Evolutionary conservation across 768 basidiomycete species (phyloP), one percentile per base, ranked within the genome.

Genomic region (Daedalea quercina): DNA sequence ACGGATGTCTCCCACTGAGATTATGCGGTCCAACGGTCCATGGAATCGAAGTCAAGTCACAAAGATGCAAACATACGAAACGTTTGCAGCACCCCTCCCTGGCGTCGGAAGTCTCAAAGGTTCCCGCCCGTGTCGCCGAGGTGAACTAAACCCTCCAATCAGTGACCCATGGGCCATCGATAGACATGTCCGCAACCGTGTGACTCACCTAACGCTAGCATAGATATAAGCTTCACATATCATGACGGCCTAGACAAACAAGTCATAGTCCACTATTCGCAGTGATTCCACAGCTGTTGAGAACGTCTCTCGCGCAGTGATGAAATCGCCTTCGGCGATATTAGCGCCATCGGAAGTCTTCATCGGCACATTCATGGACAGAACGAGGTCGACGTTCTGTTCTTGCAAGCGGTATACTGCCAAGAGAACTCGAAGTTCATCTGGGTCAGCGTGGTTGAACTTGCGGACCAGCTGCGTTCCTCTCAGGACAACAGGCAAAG

Each of bases 341-440:
- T 70, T 73, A 15, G 70, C 74, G 41, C 71, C 74, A 51, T 78
- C 76, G 15, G 68, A 67, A 11, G 79, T 69, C 44, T 64, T 64
- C 37, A 75, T 69, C 26, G 94, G 94, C 20, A 88, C 76, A 68
- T 94, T 97, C 63, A 85, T 85, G 17, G 88, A 87, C 55, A 90
- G 76, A 25, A 96, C 87, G 20, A 99, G 65, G 65, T 99, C 96
- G 6, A 85, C 78, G 31, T 74, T 73, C 66, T 88, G 89, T 22
- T 71, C 63, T 60, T 79, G 71, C 20, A 95, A 72, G 31, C 95
- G 81, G 71, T 84, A 97, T 12, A 98, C 76, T 4, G 85, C 90
- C 64, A 97, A 72, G 26, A 82, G 75, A 58, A 97, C 83, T 28
- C 76, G 77, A 44, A 97, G 87, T 52, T 80, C 71, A 63, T 96